These are phyloP conservation scores for Cyphellophora europaea DNA, from an alignment of 2,329 filamentous ascomycete species.

Conservation along the genomic window DNA sequence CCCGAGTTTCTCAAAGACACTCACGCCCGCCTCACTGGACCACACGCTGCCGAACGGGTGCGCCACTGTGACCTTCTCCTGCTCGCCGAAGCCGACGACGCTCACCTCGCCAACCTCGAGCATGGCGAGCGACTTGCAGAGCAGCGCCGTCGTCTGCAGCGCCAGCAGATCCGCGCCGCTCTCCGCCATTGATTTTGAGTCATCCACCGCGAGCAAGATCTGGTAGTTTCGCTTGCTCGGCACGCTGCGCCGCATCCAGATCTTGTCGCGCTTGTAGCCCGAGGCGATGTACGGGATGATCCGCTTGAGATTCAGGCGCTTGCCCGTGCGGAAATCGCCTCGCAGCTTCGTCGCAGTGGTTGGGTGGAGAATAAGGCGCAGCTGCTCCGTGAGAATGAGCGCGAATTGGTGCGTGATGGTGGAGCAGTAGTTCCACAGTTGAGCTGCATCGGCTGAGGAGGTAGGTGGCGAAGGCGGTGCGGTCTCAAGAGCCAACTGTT, in stretches of 20 bases:
- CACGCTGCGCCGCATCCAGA: constrained; percentile 92
- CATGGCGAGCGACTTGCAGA: constrained; percentile 78
- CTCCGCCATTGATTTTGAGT: constrained; percentile 89
- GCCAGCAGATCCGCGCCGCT: constrained; percentile 67
- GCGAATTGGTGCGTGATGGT: constrained; percentile 75
- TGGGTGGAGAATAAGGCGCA: constrained; percentile 88
- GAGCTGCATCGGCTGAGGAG: constrained; percentile 51
- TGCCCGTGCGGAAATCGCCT: constrained; percentile 92
- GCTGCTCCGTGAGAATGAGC: constrained; percentile 81
- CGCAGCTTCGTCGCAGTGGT: constrained; percentile 94
- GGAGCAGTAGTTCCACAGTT: constrained; percentile 80
- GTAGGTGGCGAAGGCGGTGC: constrained; percentile 25
- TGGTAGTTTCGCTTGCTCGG: constrained; percentile 94
- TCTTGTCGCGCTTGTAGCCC: constrained; percentile 98
- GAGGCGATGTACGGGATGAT: constrained; percentile 99
- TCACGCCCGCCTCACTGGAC: constrained; percentile 69
- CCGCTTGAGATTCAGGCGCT: constrained; percentile 96
- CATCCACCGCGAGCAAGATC: constrained; percentile 93
- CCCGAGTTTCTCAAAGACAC: constrained; percentile 72
- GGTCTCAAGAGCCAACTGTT: constrained; percentile 34
- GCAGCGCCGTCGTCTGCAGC: constrained; percentile 87
- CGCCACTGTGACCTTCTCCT: constrained; percentile 62
- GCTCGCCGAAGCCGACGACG: constrained; percentile 78
- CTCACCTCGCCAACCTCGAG: constrained; percentile 92
- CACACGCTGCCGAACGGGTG: constrained; percentile 81